Base-by-base conservation (phyloP, 139 green algal species). In the Picochlorum sp. region DNA sequence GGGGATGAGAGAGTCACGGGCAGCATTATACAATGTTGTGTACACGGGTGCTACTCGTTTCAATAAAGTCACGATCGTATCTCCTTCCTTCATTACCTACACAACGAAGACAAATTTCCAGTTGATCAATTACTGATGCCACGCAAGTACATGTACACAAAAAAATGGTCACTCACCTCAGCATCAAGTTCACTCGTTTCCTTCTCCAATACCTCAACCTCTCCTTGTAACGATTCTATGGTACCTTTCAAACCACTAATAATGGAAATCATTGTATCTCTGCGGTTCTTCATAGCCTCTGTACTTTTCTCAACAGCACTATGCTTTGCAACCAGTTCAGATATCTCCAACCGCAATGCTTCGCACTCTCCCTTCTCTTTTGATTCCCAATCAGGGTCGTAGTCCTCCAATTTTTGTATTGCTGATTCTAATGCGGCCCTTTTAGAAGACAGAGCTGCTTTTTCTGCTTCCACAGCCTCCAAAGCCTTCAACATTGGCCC, bases 161-260 rank as follows among this genome's bases (percentile, higher is more conserved):
- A 41, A 13, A 41, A 9, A 18, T 16, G 60, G 60, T 20, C 41
- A 15, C 54, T 2, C 66, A 77, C 62, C 54, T 66, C 30, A 18
- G 57, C 68, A 24, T 49, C 49, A 38, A 72, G 32, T 79, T 45
- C 56, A 77, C 41, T 16, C 3, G n/a, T 20, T 21, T 54, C 47
- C 6, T 54, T 54, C 47, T 78, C 57, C 64, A 73, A 47, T 15
- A n/a, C 45, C 1, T 38, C 62, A 30, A 74, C 30, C 45, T 64
- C 57, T 11, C n/a, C 21, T 30, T 71, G 51, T 26, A 56, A 61
- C 1, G 6, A 21, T 4, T 58, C 30, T 18, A 38, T 65, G 3
- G 45, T 62, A 52, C 75, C 74, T 47, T 81, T 76, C 62, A 89
- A 67, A 13, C 61, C 74, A 0, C 21, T 45, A 32, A 77, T 77